Evolutionary conservation across 805 yeast genomes (phyloP), one percentile per base, ranked within the genome.

Genomic region (Yamadazyma olivae): DNA sequence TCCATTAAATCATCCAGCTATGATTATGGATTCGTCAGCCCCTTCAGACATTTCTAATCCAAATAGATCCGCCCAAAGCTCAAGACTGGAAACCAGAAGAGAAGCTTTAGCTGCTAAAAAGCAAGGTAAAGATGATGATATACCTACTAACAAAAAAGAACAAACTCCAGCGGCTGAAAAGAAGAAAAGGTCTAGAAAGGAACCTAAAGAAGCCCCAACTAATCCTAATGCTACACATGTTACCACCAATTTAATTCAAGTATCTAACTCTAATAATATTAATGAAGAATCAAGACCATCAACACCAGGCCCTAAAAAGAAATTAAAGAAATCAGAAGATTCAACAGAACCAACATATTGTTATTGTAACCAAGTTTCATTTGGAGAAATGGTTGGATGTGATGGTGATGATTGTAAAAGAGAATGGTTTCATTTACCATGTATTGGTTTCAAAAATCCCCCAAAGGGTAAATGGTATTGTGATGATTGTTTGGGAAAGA

Each of bases 321-420:
- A 49, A 41, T 46, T 48, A 19, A 42, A 40, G 10, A 40, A 38
- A 21, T 51, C 53, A 23, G 56, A 48, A 26, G 56, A 51, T 22
- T 36, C 37, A 9, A 43, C 39, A 32, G 97, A 90, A 52, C 95
- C 95, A 1, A 77, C 89, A 2, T 91, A 91, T 57, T 93, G 99
- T 60, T 90, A 91, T 64, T 93, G 99, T 64, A 87, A 89, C 57
- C 96, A 90, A 57, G 95, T 90, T 0, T 91, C 97, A 4, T 93
- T 85, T 56, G 99, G 99, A 14, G 98, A 93, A 54, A 93, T 93
- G 99, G 97, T 93, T 41, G 99, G 95, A 2, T 93, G 99, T 64
- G 99, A 93, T 54, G 97, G 96, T 9, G 90, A 86, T 23, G 79
- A 81, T 40, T 91, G 98, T 66, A 81, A 81, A 56, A 71, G 88